Conservation (phyloP, 1,284 basidiomycete species). For the Tetrapyrgos nigripes region DNA sequence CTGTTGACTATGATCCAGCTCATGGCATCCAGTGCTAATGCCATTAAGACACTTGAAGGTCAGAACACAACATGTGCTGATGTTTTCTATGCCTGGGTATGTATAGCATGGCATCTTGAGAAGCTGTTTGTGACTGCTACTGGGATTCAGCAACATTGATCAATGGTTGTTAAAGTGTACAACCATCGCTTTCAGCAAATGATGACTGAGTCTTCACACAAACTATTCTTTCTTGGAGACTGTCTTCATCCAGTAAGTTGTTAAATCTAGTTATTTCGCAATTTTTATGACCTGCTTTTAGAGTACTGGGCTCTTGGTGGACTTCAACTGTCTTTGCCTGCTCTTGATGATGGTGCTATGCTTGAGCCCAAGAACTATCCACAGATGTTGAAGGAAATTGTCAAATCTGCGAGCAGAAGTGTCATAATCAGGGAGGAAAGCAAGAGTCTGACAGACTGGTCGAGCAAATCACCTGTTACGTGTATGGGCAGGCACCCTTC, state of each 20-base stretch:
- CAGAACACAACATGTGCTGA: slow-evolving; percentile 10
- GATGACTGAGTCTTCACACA: slow-evolving; percentile 33
- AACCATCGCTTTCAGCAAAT: slow-evolving; percentile 31
- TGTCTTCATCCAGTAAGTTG: slow-evolving; percentile 29
- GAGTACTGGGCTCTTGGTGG: slow-evolving; percentile 24
- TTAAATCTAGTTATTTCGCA: neutral
- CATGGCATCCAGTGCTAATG: neutral
- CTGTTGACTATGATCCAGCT: slow-evolving; percentile 1
- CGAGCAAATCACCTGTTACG: neutral
- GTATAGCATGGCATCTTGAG: slow-evolving; percentile 11
- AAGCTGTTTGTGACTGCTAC: no score
- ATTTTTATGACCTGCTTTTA: slow-evolving; percentile 6
- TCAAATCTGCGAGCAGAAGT: neutral
- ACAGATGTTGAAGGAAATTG: slow-evolving; percentile 13
- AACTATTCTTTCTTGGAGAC: slow-evolving; percentile 31
- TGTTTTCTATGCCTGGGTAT: slow-evolving; percentile 16
- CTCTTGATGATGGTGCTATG: slow-evolving; percentile 15
- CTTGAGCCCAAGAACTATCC: slow-evolving; percentile 12
- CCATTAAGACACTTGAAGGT: slow-evolving; percentile 9
- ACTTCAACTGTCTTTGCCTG: slow-evolving; percentile 26
- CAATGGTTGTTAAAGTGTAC: slow-evolving; percentile 23
- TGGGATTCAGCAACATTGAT: no score
- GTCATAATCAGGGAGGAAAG: neutral
- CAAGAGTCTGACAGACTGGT: neutral
- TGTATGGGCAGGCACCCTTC: neutral